phyloP scores from a whole-genome alignment of 176 grass and related monocot genomes.

The Musa troglodytarum region DNA sequence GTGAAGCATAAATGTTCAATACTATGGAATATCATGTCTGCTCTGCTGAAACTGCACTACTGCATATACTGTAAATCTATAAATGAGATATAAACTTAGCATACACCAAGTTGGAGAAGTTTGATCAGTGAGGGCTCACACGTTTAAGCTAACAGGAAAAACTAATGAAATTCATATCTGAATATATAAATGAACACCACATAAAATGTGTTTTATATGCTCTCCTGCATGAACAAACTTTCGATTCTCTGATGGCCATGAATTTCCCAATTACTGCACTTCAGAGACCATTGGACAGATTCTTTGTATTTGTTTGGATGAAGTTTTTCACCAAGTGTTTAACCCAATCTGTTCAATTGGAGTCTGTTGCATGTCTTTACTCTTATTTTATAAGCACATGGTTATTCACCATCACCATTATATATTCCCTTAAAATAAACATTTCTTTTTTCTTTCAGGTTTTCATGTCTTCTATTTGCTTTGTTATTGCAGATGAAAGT shows the following conservation, averaged over 20 bases:
- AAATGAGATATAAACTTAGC: too few relatives aligned
- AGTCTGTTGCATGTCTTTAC: neutral
- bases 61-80: too few relatives aligned
- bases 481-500: constrained; percentile 15
- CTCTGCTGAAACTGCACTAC: neutral
- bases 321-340: neutral
- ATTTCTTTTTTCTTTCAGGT: neutral
- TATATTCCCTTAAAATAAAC: neutral
- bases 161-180: neutral
- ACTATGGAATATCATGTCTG: neutral
- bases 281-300: neutral
- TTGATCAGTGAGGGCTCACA: neutral
- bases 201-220: neutral
- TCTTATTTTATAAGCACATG: neutral
- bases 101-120: neutral
- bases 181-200: neutral
- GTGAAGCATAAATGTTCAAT: neutral
- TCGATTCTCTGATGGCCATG: neutral
- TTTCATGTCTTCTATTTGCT: neutral
- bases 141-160: neutral
- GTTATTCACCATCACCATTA: neutral
- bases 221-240: neutral
- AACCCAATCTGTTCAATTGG: neutral
- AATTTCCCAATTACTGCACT: neutral
- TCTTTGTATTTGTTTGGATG: neutral